Percentiles rank a stretch among this genome's conserved stretches.
phyloP scores from a whole-genome alignment of 257 asterid species.

The Datura wrightii region DNA sequence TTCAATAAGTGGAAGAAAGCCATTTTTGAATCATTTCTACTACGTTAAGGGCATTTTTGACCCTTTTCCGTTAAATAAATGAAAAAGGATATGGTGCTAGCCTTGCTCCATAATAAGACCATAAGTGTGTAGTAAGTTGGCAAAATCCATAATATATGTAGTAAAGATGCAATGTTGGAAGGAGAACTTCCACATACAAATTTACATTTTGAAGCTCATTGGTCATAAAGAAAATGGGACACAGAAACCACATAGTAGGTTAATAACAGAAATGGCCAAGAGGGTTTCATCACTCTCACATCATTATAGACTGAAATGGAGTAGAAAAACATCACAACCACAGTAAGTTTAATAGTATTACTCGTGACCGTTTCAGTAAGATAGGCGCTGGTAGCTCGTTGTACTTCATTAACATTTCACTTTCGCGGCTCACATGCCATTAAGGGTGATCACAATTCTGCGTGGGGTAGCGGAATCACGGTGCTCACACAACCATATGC shows the following conservation, averaged over 20 bases:
- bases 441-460: slow-evolving; percentile 80
- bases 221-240: neutral
- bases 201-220: neutral
- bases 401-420: neutral
- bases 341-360: neutral
- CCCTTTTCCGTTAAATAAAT: neutral
- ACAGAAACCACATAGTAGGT: neutral
- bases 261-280: slow-evolving; percentile 18
- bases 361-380: slow-evolving; percentile 1
- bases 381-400: neutral
- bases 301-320: neutral
- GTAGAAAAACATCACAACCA: slow-evolving; percentile 16
- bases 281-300: neutral
- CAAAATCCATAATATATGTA: neutral
- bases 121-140: neutral
- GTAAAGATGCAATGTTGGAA: neutral
- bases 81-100: neutral
- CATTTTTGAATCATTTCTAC: too few relatives aligned
- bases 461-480: slow-evolving; percentile 92
- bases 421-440: slow-evolving; percentile 58
- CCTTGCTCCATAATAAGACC: neutral
- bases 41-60: too few relatives aligned
- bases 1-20: too few relatives aligned
- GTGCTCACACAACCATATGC: slow-evolving; percentile 98
- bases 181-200: neutral